A percentile compares a stretch with the other conserved stretches of the same genome.
Conservation (phyloP, 116 monocot species). For the Zostera marina region DNA sequence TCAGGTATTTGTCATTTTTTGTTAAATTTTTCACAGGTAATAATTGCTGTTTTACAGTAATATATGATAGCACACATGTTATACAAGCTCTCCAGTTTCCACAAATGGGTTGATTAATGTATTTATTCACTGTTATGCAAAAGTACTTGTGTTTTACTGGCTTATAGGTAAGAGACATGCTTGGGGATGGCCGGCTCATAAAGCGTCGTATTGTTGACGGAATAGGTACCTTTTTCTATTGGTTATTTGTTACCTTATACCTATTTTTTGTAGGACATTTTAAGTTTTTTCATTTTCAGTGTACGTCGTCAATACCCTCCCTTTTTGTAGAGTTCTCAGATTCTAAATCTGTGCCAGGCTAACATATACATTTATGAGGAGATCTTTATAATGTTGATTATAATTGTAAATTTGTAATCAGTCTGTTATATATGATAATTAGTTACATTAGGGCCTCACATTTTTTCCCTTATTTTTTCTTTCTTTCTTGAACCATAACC, state of each 20-base stretch:
- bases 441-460: neutral
- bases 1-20: conserved; percentile 33
- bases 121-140: neutral
- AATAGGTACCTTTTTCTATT: conserved; percentile 28
- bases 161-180: conserved; percentile 84
- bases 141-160: neutral
- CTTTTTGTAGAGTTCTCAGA: neutral
- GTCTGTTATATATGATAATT: neutral
- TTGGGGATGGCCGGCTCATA: conserved; percentile 98
- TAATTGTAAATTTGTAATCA: neutral
- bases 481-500: neutral
- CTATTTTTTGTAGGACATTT: neutral
- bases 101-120: neutral
- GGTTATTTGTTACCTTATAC: neutral
- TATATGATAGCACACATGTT: neutral
- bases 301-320: neutral
- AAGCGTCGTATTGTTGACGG: conserved; percentile 90
- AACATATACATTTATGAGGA: neutral
- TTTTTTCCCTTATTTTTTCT: neutral
- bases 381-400: too few relatives aligned
- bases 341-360: neutral
- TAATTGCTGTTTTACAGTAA: neutral
- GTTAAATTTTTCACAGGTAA: neutral
- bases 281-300: neutral
- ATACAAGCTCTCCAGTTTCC: neutral